Evolutionary conservation across 2,329 filamentous ascomycete genomes (phyloP), one percentile per base, ranked within the genome.

Genomic region (Hymenoscyphus occultus): DNA sequence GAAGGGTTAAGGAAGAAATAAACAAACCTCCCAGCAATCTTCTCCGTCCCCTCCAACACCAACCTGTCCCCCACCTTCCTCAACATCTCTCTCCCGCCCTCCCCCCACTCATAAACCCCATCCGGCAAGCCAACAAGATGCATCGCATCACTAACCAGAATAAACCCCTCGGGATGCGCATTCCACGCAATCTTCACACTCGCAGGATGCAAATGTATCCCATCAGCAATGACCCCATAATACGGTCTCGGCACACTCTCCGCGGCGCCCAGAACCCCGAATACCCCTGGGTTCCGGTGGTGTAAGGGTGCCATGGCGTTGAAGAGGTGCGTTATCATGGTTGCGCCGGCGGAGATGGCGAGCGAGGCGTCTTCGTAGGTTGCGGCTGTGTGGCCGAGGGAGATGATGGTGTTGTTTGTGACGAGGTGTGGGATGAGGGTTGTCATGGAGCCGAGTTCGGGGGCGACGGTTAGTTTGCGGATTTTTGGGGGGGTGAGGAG

Each of bases 141-240:
- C 92, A 96, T 96, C 5, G 93, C 93, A 77, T 97, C 93, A 0
- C 93, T 97, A 56, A 97, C 93, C 5, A 97, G 85, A 66, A 97
- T 90, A 73, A 95, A 88, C 0, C 93, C 93, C 4, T 89, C 84
- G 0, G 92, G 92, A 74, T 97, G 91, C 0, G 92, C 89, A 70
- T 91, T 91, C 80, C 89, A 96, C 1, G 93, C 93, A 66, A 97
- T 94, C 76, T 93, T 93, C 77, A 97, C 87, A 0, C 90, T 91
- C 0, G 92, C 93, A 0, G 92, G 91, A 72, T 97, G 93, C 39
- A 97, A 81, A 75, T 97, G 93, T 68, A 96, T 92, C 22, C 93
- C 93, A 74, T 97, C 93, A 3, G 91, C 87, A 67, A 97, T 97
- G 73, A 97, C 86, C 65, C 93, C 93, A 76, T 94, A 97, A 77